These are phyloP conservation scores for Hymenochaete sp. DNA, from an alignment of 1,284 basidiomycete genomes.

Conservation along the genomic window DNA sequence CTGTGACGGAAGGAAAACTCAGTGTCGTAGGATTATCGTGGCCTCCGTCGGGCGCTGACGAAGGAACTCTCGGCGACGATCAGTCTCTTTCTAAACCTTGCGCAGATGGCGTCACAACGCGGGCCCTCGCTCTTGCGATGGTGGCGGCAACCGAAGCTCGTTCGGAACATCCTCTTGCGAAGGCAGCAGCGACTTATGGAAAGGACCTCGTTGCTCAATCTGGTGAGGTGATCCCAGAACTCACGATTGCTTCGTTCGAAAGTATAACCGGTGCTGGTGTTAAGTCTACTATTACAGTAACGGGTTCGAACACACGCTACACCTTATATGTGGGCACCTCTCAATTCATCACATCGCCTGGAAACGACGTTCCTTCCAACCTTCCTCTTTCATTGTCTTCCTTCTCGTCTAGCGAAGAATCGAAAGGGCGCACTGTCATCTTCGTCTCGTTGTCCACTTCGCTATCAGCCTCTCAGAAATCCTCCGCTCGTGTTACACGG, in stretches of 20 bases:
- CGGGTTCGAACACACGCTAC: conserved; percentile 32
- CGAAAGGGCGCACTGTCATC: conserved; percentile 74
- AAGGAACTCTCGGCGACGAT: conserved; percentile 18
- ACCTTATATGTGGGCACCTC: conserved; percentile 70
- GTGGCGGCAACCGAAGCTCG: conserved; percentile 81
- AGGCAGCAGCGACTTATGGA: conserved; percentile 80
- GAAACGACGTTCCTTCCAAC: conserved; percentile 26
- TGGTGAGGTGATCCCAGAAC: conserved; percentile 30
- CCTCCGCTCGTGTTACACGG: conserved; percentile 24
- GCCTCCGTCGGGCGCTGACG: conserved; percentile 43
- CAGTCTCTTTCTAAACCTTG: conserved; percentile 41
- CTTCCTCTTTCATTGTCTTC: conserved; percentile 50
- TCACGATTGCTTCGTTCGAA: conserved; percentile 63
- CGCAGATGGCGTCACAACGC: conserved; percentile 51
- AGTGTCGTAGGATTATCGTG: conserved; percentile 69
- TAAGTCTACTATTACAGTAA: conserved; percentile 52
- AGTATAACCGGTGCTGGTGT: conserved; percentile 88
- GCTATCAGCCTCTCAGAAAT: conserved; percentile 20
- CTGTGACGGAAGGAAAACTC: conserved; percentile 84
- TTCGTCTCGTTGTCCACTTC: conserved; percentile 58
- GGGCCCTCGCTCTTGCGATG: conserved; percentile 68
- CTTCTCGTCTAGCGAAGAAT: conserved; percentile 64
- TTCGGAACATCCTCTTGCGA: conserved; percentile 94
- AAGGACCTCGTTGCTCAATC: conserved; percentile 48
- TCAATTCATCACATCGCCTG: conserved; percentile 52